These are phyloP conservation scores for Balakata baccata DNA, from an alignment of 345 rosid genomes.

Conservation along the genomic window DNA sequence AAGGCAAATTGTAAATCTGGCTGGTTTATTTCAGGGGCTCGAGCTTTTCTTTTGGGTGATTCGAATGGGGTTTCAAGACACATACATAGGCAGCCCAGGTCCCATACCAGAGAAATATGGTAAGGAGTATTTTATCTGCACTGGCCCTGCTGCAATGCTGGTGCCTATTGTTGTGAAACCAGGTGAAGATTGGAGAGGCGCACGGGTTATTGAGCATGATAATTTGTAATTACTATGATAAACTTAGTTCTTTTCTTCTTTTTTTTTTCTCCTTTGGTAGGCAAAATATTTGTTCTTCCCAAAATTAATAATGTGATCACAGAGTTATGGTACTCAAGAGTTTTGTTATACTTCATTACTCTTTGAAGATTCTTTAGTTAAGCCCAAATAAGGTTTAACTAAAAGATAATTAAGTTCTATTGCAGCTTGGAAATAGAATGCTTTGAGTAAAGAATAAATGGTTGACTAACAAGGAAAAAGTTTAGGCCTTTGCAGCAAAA, in stretches of 20 bases:
- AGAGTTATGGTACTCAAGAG: neutral
- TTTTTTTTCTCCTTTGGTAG: neutral
- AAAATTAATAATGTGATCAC: conserved; percentile 3
- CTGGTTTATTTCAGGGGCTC: conserved; percentile 43
- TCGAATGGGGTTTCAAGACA: conserved; percentile 73
- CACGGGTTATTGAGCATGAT: conserved; percentile 85
- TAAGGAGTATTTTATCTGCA: conserved; percentile 63
- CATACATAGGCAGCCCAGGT: conserved; percentile 52
- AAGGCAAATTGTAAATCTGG: neutral
- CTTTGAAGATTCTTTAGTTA: neutral
- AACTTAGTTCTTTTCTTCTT: neutral
- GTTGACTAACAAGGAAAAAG: neutral
- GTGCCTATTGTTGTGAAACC: conserved; percentile 63
- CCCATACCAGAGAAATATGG: conserved; percentile 59
- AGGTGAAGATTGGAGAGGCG: conserved; percentile 78
- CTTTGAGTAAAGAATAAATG: too few species aligned
- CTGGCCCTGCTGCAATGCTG: conserved; percentile 74
- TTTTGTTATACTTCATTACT: neutral
- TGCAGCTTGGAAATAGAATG: too few species aligned
- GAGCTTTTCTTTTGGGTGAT: conserved; percentile 81
- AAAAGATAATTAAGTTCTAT: too few species aligned
- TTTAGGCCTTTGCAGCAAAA: neutral
- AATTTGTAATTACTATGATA: conserved; percentile 48
- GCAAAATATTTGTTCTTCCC: neutral
- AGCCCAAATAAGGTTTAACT: neutral